These are phyloP conservation scores for Sporothrix brunneoviolacea DNA, from an alignment of 2,329 filamentous ascomycete species.

Conservation along the genomic window DNA sequence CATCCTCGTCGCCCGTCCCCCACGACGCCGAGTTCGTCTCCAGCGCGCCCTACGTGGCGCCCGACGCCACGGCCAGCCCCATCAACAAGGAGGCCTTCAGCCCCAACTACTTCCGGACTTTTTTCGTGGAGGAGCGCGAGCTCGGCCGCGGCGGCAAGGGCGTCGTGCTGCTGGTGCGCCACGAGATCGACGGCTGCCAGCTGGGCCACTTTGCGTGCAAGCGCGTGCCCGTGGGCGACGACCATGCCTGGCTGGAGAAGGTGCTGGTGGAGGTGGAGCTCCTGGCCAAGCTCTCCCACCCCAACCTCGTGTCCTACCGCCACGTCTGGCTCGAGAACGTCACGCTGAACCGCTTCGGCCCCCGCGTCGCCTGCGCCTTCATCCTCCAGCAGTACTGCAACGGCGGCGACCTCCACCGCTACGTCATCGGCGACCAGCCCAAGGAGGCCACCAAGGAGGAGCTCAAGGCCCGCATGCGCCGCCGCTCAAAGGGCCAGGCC, in stretches of 20 bases:
- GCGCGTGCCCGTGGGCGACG: constrained; percentile 87
- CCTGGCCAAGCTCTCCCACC: constrained; percentile 83
- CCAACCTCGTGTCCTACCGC: constrained; percentile 91
- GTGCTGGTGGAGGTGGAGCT: constrained; percentile 88
- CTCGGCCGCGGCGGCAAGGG: constrained; percentile 89
- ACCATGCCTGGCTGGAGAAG: constrained; percentile 93
- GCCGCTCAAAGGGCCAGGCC: constrained; percentile 69
- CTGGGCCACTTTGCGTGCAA: constrained; percentile 95
- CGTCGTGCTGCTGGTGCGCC: constrained; percentile 87
- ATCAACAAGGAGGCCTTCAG: constrained; percentile 86
- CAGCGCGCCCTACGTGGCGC: constrained; percentile 34
- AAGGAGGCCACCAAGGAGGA: constrained; percentile 69
- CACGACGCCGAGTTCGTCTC: constrained; percentile 43
- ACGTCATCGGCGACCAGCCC: constrained; percentile 64
- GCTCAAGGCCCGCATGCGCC: constrained; percentile 78
- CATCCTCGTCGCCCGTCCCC: background rate
- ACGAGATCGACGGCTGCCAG: constrained; percentile 81
- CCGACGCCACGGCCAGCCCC: constrained; percentile 43
- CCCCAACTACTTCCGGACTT: constrained; percentile 84
- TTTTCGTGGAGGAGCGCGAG: constrained; percentile 84
- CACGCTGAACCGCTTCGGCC: constrained; percentile 76
- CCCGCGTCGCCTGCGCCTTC: constrained; percentile 88
- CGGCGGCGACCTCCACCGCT: constrained; percentile 79
- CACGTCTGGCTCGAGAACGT: constrained; percentile 96
- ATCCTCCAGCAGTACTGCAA: constrained; percentile 99